Conservation (phyloP, 768 basidiomycete species). For the Lactarius akahatsu region DNA sequence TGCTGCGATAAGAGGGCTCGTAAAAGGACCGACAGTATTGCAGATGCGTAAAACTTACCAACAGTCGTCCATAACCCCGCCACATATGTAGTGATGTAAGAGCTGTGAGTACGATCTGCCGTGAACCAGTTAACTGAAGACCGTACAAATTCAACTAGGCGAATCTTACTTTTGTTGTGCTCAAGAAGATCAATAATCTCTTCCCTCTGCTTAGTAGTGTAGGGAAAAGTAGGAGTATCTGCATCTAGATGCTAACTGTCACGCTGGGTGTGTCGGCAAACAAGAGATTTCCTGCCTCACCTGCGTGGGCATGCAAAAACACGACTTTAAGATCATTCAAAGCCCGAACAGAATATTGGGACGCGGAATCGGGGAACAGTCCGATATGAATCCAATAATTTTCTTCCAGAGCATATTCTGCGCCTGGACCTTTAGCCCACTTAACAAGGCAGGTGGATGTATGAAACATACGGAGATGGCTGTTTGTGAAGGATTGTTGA, state of each 20-base stretch:
- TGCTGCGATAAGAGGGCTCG: constrained; percentile 1
- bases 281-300: background rate
- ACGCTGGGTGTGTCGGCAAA: background rate
- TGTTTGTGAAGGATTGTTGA: background rate
- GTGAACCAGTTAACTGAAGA: background rate
- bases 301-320: constrained; percentile 8
- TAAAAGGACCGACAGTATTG: background rate
- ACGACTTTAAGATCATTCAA: constrained; percentile 13
- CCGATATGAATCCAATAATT: constrained; percentile 24
- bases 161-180: constrained; percentile 1
- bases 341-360: constrained; percentile 1
- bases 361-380: constrained; percentile 14
- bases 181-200: constrained; percentile 10
- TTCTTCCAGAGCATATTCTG: constrained; percentile 11
- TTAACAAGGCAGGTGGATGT: too few species aligned
- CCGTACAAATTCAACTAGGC: too few species aligned
- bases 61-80: constrained; percentile 13
- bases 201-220: constrained; percentile 7
- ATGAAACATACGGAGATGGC: background rate
- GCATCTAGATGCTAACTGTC: constrained; percentile 6
- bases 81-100: constrained; percentile 5
- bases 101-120: constrained; percentile 7
- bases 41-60: constrained; percentile 1
- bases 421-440: background rate
- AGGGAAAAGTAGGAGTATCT: constrained; percentile 18